These are phyloP conservation scores for Rhodotorula diobovata DNA, from an alignment of 768 basidiomycete species.

Conservation along the genomic window DNA sequence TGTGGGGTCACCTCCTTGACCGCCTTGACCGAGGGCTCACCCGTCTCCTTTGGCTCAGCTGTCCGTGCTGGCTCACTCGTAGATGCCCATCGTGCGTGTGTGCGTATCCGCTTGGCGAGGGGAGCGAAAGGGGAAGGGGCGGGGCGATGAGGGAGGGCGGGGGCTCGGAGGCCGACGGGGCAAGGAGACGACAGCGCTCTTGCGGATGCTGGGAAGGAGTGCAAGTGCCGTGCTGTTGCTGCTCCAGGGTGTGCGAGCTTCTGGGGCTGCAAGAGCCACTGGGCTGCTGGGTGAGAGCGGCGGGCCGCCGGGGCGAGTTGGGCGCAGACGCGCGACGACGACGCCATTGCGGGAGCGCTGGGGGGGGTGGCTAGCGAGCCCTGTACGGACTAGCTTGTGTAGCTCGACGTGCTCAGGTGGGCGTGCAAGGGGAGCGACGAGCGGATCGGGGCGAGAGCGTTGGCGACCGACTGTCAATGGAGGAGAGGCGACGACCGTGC, in stretches of 20 bases:
- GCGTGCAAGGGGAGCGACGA: no score
- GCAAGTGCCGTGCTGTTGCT: no score
- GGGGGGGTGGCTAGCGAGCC: no score
- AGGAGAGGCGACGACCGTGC: no score
- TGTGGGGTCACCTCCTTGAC: background rate
- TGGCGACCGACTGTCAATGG: no score
- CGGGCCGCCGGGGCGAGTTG: background rate
- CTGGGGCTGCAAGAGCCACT: background rate
- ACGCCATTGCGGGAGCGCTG: background rate
- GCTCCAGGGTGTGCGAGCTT: no score
- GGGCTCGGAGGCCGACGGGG: background rate
- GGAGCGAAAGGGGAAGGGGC: background rate
- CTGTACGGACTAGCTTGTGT: no score
- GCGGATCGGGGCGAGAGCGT: no score
- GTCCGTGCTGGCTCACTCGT: background rate
- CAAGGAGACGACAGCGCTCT: no score
- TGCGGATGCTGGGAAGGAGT: no score
- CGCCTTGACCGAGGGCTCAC: background rate
- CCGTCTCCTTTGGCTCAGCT: background rate
- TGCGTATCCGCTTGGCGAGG: constrained; percentile 16
- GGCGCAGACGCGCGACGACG: background rate
- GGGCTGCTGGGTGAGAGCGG: background rate
- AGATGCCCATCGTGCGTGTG: background rate
- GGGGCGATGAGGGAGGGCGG: background rate
- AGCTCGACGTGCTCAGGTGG: no score